Conservation (phyloP, 441 rosid species). For the Corymbia calophylla region DNA sequence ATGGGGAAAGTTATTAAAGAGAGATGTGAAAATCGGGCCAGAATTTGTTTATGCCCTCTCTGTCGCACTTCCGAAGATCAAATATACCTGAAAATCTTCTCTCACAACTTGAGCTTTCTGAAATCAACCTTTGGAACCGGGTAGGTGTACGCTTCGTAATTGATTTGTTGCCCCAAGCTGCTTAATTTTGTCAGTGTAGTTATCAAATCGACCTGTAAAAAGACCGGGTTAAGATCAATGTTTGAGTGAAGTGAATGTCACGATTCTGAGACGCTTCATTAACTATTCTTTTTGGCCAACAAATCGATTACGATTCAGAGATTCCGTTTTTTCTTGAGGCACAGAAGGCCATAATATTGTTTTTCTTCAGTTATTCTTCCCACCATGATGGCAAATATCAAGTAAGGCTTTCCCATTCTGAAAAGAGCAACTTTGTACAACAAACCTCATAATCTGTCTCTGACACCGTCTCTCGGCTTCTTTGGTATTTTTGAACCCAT, state of each 20-base stretch:
- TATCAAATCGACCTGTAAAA: slow-evolving; percentile 77
- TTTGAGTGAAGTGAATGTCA: not conserved
- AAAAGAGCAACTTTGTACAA: not conserved
- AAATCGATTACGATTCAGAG: not conserved
- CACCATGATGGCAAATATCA: not conserved
- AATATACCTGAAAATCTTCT: not conserved
- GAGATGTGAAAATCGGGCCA: not conserved
- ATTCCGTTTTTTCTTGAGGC: not conserved
- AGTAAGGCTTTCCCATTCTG: not conserved
- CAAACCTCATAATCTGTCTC: slow-evolving; percentile 87
- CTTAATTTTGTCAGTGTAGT: slow-evolving; percentile 76
- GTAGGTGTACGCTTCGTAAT: slow-evolving; percentile 83
- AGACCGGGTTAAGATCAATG: not conserved
- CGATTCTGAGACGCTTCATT: not conserved
- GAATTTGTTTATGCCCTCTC: not conserved
- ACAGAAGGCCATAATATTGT: not conserved
- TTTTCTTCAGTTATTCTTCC: not conserved
- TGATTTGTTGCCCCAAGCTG: slow-evolving; percentile 73
- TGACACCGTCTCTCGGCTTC: slow-evolving; percentile 93
- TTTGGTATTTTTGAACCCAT: slow-evolving; percentile 85
- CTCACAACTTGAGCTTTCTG: slow-evolving; percentile 66
- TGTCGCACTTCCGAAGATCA: not conserved
- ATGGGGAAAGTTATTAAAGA: not conserved
- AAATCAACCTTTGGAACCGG: slow-evolving; percentile 53
- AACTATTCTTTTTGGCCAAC: not conserved